Base-by-base conservation (phyloP, 305 asterid genomes). In the Coffea humblotiana region DNA sequence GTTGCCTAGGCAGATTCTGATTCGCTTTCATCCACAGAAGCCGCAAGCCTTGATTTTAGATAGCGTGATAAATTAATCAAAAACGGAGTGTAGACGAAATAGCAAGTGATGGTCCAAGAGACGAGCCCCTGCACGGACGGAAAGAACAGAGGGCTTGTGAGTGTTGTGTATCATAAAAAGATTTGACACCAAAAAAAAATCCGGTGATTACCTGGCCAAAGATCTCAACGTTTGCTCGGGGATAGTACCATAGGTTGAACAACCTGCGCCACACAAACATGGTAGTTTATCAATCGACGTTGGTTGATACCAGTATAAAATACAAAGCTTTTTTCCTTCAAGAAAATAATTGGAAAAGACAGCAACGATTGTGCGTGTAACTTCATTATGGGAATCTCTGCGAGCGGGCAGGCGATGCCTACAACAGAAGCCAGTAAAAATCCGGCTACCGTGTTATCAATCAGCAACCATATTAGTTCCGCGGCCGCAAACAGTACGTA, bases 51-150 rank as follows among this genome's bases (percentile, higher is more conserved):
- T 45, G 87, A 76, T 77, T 81, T 90, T 14, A 92, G 84, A 90
- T 88, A 91, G 35, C 97, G 91, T 2, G 93, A 84, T 51, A 93
- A 85, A 80, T 87, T 88, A 63, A 87, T 80, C 91, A 93, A 79
- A 91, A 93, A 91, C 47, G 88, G 91, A 16, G 92, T 88, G 77
- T 92, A 92, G 32, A 87, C 91, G 75, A 91, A 91, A 81, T 91
- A 93, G 88, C 98, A 93, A 68, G 89, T 86, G 61, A 88, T 71
- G n/a, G 94, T 92, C 94, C 97, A 92, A 48, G 89, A 89, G 23
- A 92, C 90, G 4, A 92, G 79, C 54, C 95, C 97, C 97, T 91
- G 90, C 82, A 79, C 32, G 29, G 43, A 79, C 25, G 29, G 48
- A 54, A 48, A 19, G 13, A 37, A 43, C 7, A 40, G 47, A 35